These are phyloP conservation scores for Kazachstania bromeliacearum DNA, from an alignment of 805 yeast species.

Conservation along the genomic window DNA sequence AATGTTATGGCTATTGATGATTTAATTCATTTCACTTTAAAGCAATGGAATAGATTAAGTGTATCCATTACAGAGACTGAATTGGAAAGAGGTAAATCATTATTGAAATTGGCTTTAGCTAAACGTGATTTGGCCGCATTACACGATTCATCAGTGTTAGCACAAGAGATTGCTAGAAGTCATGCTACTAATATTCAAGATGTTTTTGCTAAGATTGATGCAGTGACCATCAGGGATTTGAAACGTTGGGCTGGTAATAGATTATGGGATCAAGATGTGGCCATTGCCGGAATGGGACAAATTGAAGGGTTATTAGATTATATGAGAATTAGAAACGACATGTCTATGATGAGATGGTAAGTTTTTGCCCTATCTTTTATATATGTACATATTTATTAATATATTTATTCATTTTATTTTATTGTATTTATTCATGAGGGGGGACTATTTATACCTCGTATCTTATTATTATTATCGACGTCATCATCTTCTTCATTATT, in stretches of 20 bases:
- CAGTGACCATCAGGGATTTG: slow-evolving; percentile 49
- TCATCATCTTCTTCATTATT: background rate
- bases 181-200: slow-evolving; percentile 1
- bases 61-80: slow-evolving; percentile 68
- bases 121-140: background rate
- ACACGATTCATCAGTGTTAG: background rate
- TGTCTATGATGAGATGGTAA: slow-evolving; percentile 82
- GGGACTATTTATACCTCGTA: slow-evolving; percentile 13
- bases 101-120: slow-evolving; percentile 56
- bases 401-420: slow-evolving; percentile 6
- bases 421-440: slow-evolving; percentile 2
- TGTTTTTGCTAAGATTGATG: slow-evolving; percentile 50
- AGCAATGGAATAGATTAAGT: slow-evolving; percentile 82
- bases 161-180: background rate
- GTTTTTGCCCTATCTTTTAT: slow-evolving; percentile 1
- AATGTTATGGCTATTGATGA: slow-evolving; percentile 60
- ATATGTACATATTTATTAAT: slow-evolving; percentile 5
- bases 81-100: slow-evolving; percentile 67
- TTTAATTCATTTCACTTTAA: slow-evolving; percentile 68
- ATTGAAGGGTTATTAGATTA: slow-evolving; percentile 78
- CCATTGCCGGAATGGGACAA: slow-evolving; percentile 76
- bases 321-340: slow-evolving; percentile 78
- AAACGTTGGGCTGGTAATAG: slow-evolving; percentile 65
- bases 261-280: slow-evolving; percentile 81
- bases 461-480: slow-evolving; percentile 6